A percentile compares a stretch with the other conserved stretches of the same genome.
Evolutionary conservation across 805 yeast genomes (phyloP).

Genomic region (Pichia exigua): DNA sequence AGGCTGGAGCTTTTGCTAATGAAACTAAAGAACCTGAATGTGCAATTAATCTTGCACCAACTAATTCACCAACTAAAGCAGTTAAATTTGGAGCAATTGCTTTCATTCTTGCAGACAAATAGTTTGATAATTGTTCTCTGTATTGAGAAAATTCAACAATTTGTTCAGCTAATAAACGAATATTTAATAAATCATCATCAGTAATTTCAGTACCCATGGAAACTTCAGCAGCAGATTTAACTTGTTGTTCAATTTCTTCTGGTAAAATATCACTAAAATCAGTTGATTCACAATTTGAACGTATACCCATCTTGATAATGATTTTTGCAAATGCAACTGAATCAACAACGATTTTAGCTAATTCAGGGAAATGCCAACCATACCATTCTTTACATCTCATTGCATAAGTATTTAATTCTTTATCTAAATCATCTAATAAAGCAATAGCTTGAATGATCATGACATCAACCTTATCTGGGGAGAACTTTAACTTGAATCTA

Average conservation of each 20-base stretch:
- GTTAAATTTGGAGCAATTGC: constrained; percentile 98
- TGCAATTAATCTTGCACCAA: constrained; percentile 96
- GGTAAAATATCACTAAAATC: constrained; percentile 88
- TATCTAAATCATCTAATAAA: constrained; percentile 90
- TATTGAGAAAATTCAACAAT: constrained; percentile 93
- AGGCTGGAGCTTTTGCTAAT: constrained; percentile 96
- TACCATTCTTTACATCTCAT: constrained; percentile 99
- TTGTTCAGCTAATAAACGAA: constrained; percentile 87
- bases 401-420: constrained; percentile 95
- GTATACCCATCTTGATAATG: constrained; percentile 86
- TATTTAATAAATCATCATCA: constrained; percentile 78
- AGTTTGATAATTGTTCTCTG: constrained; percentile 92
- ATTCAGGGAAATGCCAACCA: constrained; percentile 99
- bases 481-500: constrained; percentile 94
- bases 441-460: constrained; percentile 99
- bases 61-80: constrained; percentile 92
- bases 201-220: constrained; percentile 99
- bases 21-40: constrained; percentile 94
- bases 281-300: constrained; percentile 84
- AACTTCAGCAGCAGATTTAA: constrained; percentile 94
- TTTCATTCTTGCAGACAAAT: constrained; percentile 90
- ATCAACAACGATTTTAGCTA: constrained; percentile 94
- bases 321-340: constrained; percentile 95
- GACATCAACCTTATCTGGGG: constrained; percentile 97
- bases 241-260: constrained; percentile 86